Evolutionary conservation across 108 stramenopile genomes (phyloP), one percentile per base, ranked within the genome.

Genomic region (Seminavis robusta): DNA sequence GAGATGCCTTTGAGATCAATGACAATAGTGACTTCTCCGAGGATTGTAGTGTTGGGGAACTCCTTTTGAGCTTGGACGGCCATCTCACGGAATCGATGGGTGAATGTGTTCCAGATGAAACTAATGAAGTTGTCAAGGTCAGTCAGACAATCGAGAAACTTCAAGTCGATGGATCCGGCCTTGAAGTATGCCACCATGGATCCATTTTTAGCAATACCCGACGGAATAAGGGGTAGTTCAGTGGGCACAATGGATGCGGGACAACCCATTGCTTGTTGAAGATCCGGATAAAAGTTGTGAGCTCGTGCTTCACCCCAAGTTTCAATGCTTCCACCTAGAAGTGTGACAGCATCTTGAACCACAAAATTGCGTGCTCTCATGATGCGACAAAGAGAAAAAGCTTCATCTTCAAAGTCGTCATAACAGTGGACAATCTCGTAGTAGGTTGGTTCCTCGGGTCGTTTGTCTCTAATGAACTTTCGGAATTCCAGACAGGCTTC

Each of bases 361-460:
- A 25, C 51, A 39, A 62, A 62, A 19, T 52, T 34, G 13, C 61
- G 31, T 21, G 61, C 50, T 0, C 61, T 49, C 20, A 62, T 28
- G 21, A 52, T 52, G 0, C 61, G 41, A 52, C 61, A 62, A 9
- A 62, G 36, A 8, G 61, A 49, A 53, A 52, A 62, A 4, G 61
- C 50, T 30, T 62, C 61, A 2, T 52, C 33, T 42, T 62, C 61
- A 23, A 34, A 19, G 6, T 37, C 29, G 26, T 39, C 7, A 31
- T 40, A 50, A 23, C 50, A 21, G 24, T 50, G 17, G 19, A 62
- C 61, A 30, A 62, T 62, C 31, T 62, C 51, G 10, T 52, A 31
- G 34, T 51, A 62, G 3, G 49, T 51, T 16, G 39, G 17, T 21
- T 62, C 61, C 11, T 31, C 25, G n/a, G n/a, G n/a, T n/a, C n/a